A percentile compares a stretch with the other conserved stretches of the same genome.
phyloP scores from a whole-genome alignment of 179 eudicot species.

The Actinidia chinensis region DNA sequence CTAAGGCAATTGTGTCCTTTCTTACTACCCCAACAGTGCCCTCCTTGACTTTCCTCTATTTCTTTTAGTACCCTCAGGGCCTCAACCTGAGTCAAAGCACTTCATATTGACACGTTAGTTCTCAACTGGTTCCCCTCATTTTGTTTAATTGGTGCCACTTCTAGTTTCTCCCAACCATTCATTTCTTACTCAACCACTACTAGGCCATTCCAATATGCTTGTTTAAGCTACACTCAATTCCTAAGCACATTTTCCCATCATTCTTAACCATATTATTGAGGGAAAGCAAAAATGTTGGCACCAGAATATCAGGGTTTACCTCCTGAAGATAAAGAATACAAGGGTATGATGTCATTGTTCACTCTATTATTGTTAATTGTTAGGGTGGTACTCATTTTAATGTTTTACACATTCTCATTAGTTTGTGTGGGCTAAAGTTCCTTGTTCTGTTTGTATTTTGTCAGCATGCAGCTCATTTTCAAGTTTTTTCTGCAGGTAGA shows the following conservation, averaged over 20 bases:
- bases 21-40: background rate
- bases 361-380: background rate
- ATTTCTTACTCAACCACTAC: background rate
- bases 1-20: background rate
- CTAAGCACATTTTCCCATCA: background rate
- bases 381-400: background rate
- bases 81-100: background rate
- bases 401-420: background rate
- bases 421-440: background rate
- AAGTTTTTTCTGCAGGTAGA: slow-evolving; percentile 52
- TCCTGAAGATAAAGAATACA: background rate
- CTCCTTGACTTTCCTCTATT: background rate
- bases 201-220: background rate
- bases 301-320: background rate
- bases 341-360: background rate
- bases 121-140: background rate
- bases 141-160: background rate
- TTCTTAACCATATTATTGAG: background rate
- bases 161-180: background rate
- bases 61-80: background rate
- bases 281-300: background rate
- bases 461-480: background rate
- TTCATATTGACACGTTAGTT: background rate
- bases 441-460: background rate
- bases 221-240: background rate